Base-by-base conservation (phyloP, 768 basidiomycete species). In the Cytidiella melzeri region DNA sequence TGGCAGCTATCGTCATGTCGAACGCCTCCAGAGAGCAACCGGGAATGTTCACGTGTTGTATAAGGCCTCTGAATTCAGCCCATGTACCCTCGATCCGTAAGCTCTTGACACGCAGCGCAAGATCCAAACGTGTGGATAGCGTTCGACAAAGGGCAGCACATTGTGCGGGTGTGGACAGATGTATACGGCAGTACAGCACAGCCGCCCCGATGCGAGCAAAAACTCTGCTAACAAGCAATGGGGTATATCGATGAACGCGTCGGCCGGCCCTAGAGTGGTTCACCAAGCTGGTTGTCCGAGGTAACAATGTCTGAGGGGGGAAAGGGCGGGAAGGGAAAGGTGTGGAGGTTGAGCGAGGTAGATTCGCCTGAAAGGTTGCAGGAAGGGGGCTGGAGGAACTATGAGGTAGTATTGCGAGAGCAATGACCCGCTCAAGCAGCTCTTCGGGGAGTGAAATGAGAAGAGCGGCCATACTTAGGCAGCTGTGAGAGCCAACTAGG, bases 201-300 rank as follows among this genome's bases (percentile, higher is more conserved):
- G 82, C 81, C 0, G 73, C 72, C 1, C 70, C 72, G 51, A 85
- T 81, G 51, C 84, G 73, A 39, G 72, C 62, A 66, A 83, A 79
- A 20, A 66, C 58, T 34, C 64, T 73, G 43, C 65, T 81, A 41
- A 79, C 76, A 45, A 77, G 73, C 13, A 84, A 72, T 0, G 74
- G 69, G 4, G 76, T 67, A 15, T 66, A 58, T 12, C 63, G 64
- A 25, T 47, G 34, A 13, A 48, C 47, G 13, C 30, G 46, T 7
- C 25, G 27, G 41, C 11, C 41, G 30, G 27, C 21, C 7, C 4
- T 42, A 51, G 42, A 45, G 28, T 4, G 37, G 20, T 1, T 30
- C 21, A 27, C 41, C 30, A 34, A 48, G 63, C 57, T 51, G 50
- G 46, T 42, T 44, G 43, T 34, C 41, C 23, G 21, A 25, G 23